These are phyloP conservation scores for Torulaspora globosa DNA, from an alignment of 1,139 yeast species.

Conservation along the genomic window DNA sequence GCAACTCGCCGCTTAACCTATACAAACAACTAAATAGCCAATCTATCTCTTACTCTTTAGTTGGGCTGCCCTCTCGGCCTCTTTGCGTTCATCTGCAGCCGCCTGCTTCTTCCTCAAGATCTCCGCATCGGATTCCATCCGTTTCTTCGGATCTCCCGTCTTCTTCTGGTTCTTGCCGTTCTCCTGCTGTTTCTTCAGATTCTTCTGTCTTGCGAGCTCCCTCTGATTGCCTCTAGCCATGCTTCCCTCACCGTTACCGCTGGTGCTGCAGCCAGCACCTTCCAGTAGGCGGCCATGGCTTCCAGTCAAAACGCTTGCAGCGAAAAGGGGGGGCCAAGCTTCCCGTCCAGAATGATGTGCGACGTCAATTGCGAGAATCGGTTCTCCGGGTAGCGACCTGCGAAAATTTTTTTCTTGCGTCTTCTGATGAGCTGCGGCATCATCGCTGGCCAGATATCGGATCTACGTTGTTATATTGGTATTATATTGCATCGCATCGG, in stretches of 20 bases:
- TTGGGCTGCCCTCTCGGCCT: constrained; percentile 39
- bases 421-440: neutral
- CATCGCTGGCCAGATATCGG: neutral
- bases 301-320: too few relatives aligned
- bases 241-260: too few relatives aligned
- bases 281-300: too few relatives aligned
- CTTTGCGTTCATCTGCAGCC: constrained; percentile 66
- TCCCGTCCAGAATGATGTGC: neutral
- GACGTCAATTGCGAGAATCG: neutral
- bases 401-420: constrained; percentile 1
- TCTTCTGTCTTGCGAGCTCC: constrained; percentile 88
- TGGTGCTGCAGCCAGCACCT: too few relatives aligned
- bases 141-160: constrained; percentile 75
- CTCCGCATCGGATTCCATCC: constrained; percentile 85
- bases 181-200: constrained; percentile 71
- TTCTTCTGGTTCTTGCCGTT: constrained; percentile 59
- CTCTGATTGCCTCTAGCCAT: constrained; percentile 98
- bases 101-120: constrained; percentile 84
- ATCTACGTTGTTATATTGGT: neutral
- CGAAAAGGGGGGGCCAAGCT: too few relatives aligned
- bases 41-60: constrained; percentile 11
- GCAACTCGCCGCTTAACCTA: constrained; percentile 19
- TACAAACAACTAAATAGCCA: constrained; percentile 2
- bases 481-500: too few relatives aligned
- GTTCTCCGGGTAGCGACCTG: neutral